These are phyloP conservation scores for Cyanidioschyzon merolae DNA, from an alignment of 23 red algal species.

Conservation along the genomic window DNA sequence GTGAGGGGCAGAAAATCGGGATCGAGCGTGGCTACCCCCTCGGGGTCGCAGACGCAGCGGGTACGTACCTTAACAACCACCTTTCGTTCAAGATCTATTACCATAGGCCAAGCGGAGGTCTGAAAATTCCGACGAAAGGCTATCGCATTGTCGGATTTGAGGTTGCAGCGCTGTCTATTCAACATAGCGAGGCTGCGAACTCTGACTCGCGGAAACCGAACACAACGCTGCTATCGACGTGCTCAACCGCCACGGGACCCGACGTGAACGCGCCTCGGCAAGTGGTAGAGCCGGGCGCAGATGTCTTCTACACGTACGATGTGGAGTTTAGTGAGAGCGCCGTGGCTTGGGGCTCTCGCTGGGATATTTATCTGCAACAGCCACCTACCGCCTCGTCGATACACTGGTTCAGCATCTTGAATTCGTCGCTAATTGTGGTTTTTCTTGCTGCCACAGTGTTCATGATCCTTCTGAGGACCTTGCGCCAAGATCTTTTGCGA, in stretches of 20 bases:
- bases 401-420: slow-evolving; percentile 87
- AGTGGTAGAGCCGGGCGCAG: not conserved
- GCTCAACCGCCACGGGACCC: not conserved
- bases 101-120: slow-evolving; percentile 41
- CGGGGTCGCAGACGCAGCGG: slow-evolving; percentile 36
- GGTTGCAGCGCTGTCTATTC: slow-evolving; percentile 49
- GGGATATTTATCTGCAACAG: slow-evolving; percentile 67
- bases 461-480: slow-evolving; percentile 81
- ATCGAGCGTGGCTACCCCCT: slow-evolving; percentile 64
- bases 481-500: slow-evolving; percentile 78
- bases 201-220: not conserved
- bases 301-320: slow-evolving; percentile 63
- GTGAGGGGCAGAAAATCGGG: slow-evolving; percentile 37
- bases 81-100: slow-evolving; percentile 58
- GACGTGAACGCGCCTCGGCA: not conserved
- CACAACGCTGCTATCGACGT: not conserved
- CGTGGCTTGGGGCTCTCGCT: slow-evolving; percentile 80
- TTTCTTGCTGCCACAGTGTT: slow-evolving; percentile 72
- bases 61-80: slow-evolving; percentile 84
- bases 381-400: slow-evolving; percentile 36
- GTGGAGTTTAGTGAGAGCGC: slow-evolving; percentile 59
- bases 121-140: slow-evolving; percentile 20
- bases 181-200: slow-evolving; percentile 16
- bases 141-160: slow-evolving; percentile 94
- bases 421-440: slow-evolving; percentile 78